These are phyloP conservation scores for Tolypocladium pustulatum DNA, from an alignment of 2,329 filamentous ascomycete genomes.

Conservation along the genomic window DNA sequence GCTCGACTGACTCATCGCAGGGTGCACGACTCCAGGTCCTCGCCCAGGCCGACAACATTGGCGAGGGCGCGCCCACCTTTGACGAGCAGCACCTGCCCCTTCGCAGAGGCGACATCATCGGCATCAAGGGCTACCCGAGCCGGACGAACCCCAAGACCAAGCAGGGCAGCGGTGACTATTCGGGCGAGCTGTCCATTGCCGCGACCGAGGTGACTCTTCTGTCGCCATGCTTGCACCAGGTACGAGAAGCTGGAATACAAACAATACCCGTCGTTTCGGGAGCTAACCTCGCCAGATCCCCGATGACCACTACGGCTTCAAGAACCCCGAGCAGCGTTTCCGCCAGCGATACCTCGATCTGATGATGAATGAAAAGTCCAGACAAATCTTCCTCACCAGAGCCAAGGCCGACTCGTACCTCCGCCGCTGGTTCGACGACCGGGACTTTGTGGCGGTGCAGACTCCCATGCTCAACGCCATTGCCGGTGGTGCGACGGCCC, in stretches of 20 bases:
- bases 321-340: slow-evolving; percentile 88
- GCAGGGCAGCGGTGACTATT: slow-evolving; percentile 54
- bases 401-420: slow-evolving; percentile 85
- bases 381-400: slow-evolving; percentile 74
- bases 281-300: slow-evolving; percentile 42
- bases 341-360: slow-evolving; percentile 90
- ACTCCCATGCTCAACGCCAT: slow-evolving; percentile 97
- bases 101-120: slow-evolving; percentile 86
- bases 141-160: slow-evolving; percentile 84
- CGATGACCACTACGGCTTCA: slow-evolving; percentile 85
- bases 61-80: slow-evolving; percentile 56
- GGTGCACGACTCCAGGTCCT: slow-evolving; percentile 75
- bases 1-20: slow-evolving; percentile 11
- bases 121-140: slow-evolving; percentile 21
- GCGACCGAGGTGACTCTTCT: slow-evolving; percentile 77
- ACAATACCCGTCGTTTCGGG: slow-evolving; percentile 9
- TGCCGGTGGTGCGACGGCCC: slow-evolving; percentile 89
- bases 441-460: slow-evolving; percentile 88
- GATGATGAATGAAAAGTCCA: slow-evolving; percentile 87
- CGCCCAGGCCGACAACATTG: slow-evolving; percentile 74
- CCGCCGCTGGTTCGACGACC: slow-evolving; percentile 76
- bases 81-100: slow-evolving; percentile 83
- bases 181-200: slow-evolving; percentile 86
- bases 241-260: slow-evolving; percentile 28
- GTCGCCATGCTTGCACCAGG: slow-evolving; percentile 72